phyloP scores from a whole-genome alignment of 345 rosid genomes.

The Angophora floribunda region DNA sequence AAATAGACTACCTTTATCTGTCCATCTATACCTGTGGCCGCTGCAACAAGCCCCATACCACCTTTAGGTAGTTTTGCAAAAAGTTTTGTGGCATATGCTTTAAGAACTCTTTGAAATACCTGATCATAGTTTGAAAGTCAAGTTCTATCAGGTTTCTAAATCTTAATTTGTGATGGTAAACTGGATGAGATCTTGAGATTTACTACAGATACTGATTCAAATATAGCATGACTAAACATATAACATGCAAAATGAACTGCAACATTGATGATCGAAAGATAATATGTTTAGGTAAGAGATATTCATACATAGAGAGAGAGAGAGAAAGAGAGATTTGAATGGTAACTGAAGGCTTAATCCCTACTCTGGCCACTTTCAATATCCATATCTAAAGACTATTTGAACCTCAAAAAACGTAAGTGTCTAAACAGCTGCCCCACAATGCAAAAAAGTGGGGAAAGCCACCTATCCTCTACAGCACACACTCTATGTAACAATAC shows the following conservation, averaged over 20 bases:
- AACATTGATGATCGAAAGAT: not conserved
- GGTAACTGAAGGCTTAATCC: not conserved
- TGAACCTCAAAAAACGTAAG: not conserved
- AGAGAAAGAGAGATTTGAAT: not conserved
- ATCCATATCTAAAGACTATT: not conserved
- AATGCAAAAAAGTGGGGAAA: not conserved
- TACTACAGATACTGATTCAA: not conserved
- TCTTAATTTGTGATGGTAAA: not conserved
- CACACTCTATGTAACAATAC: not conserved
- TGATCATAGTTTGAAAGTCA: slow-evolving; percentile 7
- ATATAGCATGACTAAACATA: not conserved
- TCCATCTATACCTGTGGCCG: slow-evolving; percentile 97
- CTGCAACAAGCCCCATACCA: slow-evolving; percentile 94
- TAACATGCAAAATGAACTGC: not conserved
- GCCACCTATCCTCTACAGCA: not conserved
- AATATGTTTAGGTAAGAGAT: not conserved
- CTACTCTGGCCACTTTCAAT: not conserved
- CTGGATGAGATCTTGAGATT: not conserved
- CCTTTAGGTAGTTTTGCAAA: slow-evolving; percentile 85
- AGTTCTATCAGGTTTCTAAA: not conserved
- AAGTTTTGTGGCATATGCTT: slow-evolving; percentile 89
- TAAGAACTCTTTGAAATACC: slow-evolving; percentile 93
- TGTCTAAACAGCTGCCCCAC: not conserved
- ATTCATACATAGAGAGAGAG: not conserved
- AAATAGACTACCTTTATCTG: slow-evolving; percentile 68